Percentiles rank a stretch among this genome's conserved stretches.
Evolutionary conservation across 164 flowering plant species (phyloP).

Genomic region (Vitis vinifera): ASM3070453v1 NC_081822.1:453001-453500

Average conservation of each 20-base stretch:
- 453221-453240: not conserved
- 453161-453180: not conserved
- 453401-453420: slow-evolving; percentile 7
- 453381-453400: slow-evolving; percentile 5
- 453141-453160: not conserved
- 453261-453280: not conserved
- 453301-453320: slow-evolving; percentile 12
- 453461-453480: slow-evolving; percentile 6
- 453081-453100: too few relatives aligned
- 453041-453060: too few relatives aligned
- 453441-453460: not conserved
- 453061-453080: too few relatives aligned
- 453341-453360: not conserved
- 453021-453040: too few relatives aligned
- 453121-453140: slow-evolving; percentile 5
- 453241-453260: too few relatives aligned
- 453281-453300: not conserved
- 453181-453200: slow-evolving; percentile 5
- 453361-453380: slow-evolving; percentile 16
- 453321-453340: slow-evolving; percentile 27
- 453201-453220: not conserved
- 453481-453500: slow-evolving; percentile 7
- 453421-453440: slow-evolving; percentile 8
- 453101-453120: not conserved
- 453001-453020: too few relatives aligned